A percentile compares a stretch with the other conserved stretches of the same genome.
Evolutionary conservation across 164 flowering plant species (phyloP).

Genomic region (Umbellularia californica): DNA sequence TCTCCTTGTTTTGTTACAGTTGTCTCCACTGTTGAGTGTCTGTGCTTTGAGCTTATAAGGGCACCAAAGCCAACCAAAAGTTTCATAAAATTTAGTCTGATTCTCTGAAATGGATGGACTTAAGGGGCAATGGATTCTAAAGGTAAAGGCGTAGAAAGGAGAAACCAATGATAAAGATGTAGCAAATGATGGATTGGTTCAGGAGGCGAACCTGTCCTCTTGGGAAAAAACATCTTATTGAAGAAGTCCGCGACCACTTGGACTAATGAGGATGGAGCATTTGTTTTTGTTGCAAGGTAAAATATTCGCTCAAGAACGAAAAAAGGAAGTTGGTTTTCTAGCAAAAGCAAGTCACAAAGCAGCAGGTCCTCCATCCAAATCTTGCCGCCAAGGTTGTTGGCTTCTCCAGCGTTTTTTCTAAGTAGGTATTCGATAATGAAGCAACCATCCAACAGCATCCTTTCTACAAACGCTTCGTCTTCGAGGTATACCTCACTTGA

Average conservation of each 20-base stretch:
- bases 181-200: background rate
- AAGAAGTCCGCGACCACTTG: background rate
- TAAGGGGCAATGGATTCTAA: background rate
- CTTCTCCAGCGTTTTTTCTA: too few relatives aligned
- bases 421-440: too few relatives aligned
- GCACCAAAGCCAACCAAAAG: background rate
- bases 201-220: background rate
- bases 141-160: background rate
- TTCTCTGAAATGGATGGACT: background rate
- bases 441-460: background rate
- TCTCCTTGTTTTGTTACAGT: background rate
- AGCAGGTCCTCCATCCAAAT: too few relatives aligned
- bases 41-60: background rate
- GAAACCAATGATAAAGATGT: background rate
- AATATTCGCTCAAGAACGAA: background rate
- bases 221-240: background rate
- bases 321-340: too few relatives aligned
- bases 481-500: background rate
- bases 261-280: background rate
- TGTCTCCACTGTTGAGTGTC: background rate
- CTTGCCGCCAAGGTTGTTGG: too few relatives aligned
- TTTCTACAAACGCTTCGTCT: background rate
- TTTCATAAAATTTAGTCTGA: background rate
- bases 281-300: background rate
- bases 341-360: too few relatives aligned